phyloP scores from a whole-genome alignment of 1,284 basidiomycete genomes.

The Mycosarcoma mackinlayi region DNA sequence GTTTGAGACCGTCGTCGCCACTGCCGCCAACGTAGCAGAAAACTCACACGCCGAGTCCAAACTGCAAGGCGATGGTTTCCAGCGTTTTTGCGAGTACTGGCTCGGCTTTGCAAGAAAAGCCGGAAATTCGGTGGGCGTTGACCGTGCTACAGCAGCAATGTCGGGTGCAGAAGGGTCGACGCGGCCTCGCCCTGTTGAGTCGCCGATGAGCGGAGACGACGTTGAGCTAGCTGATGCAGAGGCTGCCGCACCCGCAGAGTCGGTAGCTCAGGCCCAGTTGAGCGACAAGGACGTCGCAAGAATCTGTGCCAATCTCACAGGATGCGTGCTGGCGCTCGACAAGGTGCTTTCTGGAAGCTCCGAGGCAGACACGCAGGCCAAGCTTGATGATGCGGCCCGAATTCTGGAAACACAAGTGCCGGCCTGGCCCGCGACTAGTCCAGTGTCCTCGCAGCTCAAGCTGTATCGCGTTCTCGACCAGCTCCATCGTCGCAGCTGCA shows the following conservation, averaged over 20 bases:
- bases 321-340: conserved; percentile 40
- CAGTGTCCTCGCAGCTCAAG: conserved; percentile 37
- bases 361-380: conserved; percentile 21
- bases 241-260: not conserved
- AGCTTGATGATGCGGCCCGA: conserved; percentile 22
- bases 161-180: not conserved
- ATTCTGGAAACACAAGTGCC: conserved; percentile 10
- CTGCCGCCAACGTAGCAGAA: conserved; percentile 22
- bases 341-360: conserved; percentile 24
- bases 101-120: conserved; percentile 43
- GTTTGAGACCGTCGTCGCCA: conserved; percentile 36
- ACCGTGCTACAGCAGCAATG: conserved; percentile 35
- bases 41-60: conserved; percentile 13
- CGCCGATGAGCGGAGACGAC: not conserved
- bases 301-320: conserved; percentile 27
- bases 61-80: conserved; percentile 28
- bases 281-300: conserved; percentile 23
- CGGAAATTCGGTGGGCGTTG: conserved; percentile 30
- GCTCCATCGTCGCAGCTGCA: conserved; percentile 40
- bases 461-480: conserved; percentile 46
- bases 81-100: conserved; percentile 52
- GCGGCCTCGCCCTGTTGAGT: not conserved
- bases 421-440: conserved; percentile 22
- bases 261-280: not conserved
- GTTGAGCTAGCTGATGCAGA: not conserved